A percentile compares a stretch with the other conserved stretches of the same genome.
These are phyloP conservation scores for Cornus florida DNA, from an alignment of 148 eudicot genomes.

Conservation along the genomic window DNA sequence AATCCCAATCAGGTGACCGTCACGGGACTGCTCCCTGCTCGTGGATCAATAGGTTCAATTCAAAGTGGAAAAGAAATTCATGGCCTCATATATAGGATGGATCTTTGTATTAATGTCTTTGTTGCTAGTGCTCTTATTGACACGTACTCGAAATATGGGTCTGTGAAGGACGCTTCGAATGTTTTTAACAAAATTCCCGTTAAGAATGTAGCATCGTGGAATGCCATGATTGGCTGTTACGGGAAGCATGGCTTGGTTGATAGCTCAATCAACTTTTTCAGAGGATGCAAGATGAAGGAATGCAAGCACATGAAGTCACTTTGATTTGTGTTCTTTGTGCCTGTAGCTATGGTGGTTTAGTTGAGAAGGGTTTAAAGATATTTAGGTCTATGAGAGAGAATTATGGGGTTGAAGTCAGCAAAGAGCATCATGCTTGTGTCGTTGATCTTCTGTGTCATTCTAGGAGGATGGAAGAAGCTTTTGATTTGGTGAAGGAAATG, in stretches of 20 bases:
- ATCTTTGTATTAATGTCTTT: conserved; percentile 42
- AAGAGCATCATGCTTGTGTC: conserved; percentile 65
- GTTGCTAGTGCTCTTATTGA: conserved; percentile 65
- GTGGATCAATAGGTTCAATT: conserved; percentile 38
- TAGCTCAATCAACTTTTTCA: conserved; percentile 44
- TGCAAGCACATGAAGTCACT: conserved; percentile 53
- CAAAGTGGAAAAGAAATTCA: conserved; percentile 57
- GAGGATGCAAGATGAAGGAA: conserved; percentile 44
- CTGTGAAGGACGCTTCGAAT: conserved; percentile 38
- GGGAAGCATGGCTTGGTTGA: conserved; percentile 56
- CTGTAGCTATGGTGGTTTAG: conserved; percentile 66
- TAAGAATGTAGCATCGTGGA: conserved; percentile 53
- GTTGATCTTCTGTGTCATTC: conserved; percentile 65
- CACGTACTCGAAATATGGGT: conserved; percentile 70
- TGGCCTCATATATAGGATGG: conserved; percentile 41
- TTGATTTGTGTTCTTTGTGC: conserved; percentile 55
- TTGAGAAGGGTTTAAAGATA: conserved; percentile 55
- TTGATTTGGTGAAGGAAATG: conserved; percentile 36
- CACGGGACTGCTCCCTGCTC: conserved; percentile 55
- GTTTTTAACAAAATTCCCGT: conserved; percentile 35
- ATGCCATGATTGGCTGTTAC: conserved; percentile 65
- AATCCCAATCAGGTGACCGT: conserved; percentile 59
- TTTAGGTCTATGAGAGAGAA: conserved; percentile 49
- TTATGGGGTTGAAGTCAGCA: conserved; percentile 34
- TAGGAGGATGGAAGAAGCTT: conserved; percentile 66